Evolutionary conservation across 257 asterid species (phyloP).

Genomic region (Solanum virginianum): DNA sequence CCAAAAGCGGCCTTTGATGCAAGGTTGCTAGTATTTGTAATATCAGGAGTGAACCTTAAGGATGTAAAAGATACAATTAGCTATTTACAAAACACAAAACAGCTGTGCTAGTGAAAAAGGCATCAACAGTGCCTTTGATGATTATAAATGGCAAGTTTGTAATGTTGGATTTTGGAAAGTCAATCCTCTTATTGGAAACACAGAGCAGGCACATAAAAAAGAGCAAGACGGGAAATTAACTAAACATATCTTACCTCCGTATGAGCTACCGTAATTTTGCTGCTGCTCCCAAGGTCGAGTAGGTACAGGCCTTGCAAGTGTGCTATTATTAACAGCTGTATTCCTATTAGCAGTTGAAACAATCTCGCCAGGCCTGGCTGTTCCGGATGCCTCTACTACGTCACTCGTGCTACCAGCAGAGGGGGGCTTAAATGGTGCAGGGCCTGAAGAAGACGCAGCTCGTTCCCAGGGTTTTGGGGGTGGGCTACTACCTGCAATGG

Average conservation of each 20-base stretch:
- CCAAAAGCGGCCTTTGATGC: neutral
- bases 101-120: neutral
- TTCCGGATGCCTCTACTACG: slow-evolving; percentile 88
- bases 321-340: slow-evolving; percentile 28
- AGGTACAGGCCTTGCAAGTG: slow-evolving; percentile 76
- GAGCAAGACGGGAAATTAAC: neutral
- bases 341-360: slow-evolving; percentile 49
- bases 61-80: neutral
- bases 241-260: slow-evolving; percentile 43
- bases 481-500: slow-evolving; percentile 37
- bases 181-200: neutral
- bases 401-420: slow-evolving; percentile 84
- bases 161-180: neutral
- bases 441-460: slow-evolving; percentile 71
- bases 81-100: neutral
- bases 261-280: slow-evolving; percentile 47
- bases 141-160: neutral
- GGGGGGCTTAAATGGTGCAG: slow-evolving; percentile 77
- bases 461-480: slow-evolving; percentile 96
- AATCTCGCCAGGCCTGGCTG: slow-evolving; percentile 82
- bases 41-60: neutral
- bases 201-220: neutral
- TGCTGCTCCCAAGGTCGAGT: slow-evolving; percentile 90
- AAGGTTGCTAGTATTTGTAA: neutral
- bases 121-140: neutral